Conservation (phyloP, 768 basidiomycete genomes). For the Auriscalpium microsporum region DNA sequence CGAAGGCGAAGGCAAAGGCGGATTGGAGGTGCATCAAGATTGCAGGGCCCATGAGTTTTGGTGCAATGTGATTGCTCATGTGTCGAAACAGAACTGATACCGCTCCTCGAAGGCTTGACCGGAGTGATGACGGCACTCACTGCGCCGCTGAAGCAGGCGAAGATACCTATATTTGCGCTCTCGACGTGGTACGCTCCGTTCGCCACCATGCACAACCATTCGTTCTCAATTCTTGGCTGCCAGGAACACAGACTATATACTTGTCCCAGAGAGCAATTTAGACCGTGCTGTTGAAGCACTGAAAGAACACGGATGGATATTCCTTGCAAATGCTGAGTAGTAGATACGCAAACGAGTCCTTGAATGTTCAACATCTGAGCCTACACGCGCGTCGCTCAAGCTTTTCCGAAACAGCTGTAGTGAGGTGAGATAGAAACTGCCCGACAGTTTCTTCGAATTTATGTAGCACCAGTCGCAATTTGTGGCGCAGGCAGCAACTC, state of each 20-base stretch:
- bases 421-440: too few species aligned
- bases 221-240: not conserved
- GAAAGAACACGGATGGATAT: too few species aligned
- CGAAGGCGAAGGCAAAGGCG: not conserved
- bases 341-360: too few species aligned
- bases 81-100: not conserved
- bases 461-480: too few species aligned
- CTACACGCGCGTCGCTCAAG: too few species aligned
- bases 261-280: not conserved
- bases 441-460: too few species aligned
- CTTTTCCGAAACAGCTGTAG: too few species aligned
- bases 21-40: not conserved
- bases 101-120: not conserved
- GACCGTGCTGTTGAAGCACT: too few species aligned
- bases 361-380: too few species aligned
- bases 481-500: too few species aligned
- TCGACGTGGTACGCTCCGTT: not conserved
- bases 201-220: not conserved
- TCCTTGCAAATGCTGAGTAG: too few species aligned
- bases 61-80: not conserved
- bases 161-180: not conserved
- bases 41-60: not conserved
- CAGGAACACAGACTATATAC: slow-evolving; percentile 5
- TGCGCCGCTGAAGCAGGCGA: not conserved
- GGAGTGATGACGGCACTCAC: not conserved